Evolutionary conservation across 2,329 filamentous ascomycete species (phyloP), one percentile per base, ranked within the genome.

Genomic region (Aspergillus pseudoglaucus): DNA sequence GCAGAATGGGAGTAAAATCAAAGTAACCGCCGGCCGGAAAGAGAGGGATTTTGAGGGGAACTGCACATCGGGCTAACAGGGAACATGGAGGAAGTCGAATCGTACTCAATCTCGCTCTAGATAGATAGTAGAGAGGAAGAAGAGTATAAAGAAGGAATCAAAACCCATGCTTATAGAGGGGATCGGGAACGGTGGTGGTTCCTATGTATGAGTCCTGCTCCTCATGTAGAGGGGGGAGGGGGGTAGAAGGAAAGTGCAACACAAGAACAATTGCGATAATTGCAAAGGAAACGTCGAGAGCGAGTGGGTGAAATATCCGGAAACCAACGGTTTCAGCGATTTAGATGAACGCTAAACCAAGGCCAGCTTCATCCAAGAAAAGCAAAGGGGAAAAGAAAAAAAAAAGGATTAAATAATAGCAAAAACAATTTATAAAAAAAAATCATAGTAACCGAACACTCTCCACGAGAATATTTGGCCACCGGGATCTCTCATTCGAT

Each of bases 401-500:
- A 47, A 48, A 48, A 53, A 43, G n/a, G n/a, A n/a, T n/a, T n/a
- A 45, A 49, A 42, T 53, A 56, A 50, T 27, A 41, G 48, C 51
- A 47, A 42, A 46, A 47, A 41, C 23, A 48, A 48, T 20, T 20
- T 3, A 46, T 47, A 49, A 50, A 52, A 46, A 55, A 49, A 53
- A 47, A 45, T 39, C 3, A 39, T 39, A 39, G 18, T 35, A 35
- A 17, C 33, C 14, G 14, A n/a, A 20, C 37, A 45, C 46, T 27
- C 45, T 47, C 44, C 48, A 49, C 44, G 45, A 51, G 30, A 35
- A 50, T 56, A 54, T 47, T 52, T 56, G 45, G 38, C 51, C 58
- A 59, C 54, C 53, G 53, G 55, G 55, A 50, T 53, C 54, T 56
- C 55, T 53, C 53, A 47, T 50, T 58, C 53, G 56, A 54, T 43